Evolutionary conservation across 2,329 filamentous ascomycete species (phyloP), one percentile per base, ranked within the genome.

Genomic region (Aspergillus niger): DNA sequence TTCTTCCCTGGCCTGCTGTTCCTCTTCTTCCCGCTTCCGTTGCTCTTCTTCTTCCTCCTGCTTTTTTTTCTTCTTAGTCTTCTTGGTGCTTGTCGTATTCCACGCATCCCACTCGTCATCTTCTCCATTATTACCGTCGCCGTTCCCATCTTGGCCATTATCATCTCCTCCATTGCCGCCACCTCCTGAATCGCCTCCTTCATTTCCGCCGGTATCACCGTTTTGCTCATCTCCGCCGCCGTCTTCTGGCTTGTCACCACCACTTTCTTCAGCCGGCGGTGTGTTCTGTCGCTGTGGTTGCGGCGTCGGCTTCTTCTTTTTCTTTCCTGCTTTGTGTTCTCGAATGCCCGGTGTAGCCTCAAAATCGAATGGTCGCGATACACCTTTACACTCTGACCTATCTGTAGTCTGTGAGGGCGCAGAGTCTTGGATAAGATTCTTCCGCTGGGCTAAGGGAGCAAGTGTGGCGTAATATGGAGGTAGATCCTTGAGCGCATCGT

Each of bases 31-130:
- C 24, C 65, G 63, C 26, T 63, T 54, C 20, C 65, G 61, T 44
- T 72, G 69, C 30, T 71, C 69, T 50, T 70, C 66, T 48, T 72
- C 68, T 55, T 73, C 69, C 64, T 76, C 67, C 61, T 75, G 66
- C 57, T 74, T 70, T 64, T 74, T 73, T 58, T 76, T 74, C 49
- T 73, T 74, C 39, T 68, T 72, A 50, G 72, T 74, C 65, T 75
- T 77, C 49, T 70, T 71, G 15, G 65, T 68, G 30, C 69, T 63
- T 17, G 65, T 67, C 22, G 67, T 66, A 63, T 72, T 73, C 78
- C 77, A 80, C 15, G 72, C 74, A 44, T 74, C 73, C 59, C 79
- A 79, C 32, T 36, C 32, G 32, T 76, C 76, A 30, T 77, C 77
- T 26, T 76, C 75, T 47, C 74, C 76, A 41, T 63, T 71, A 26